phyloP scores from a whole-genome alignment of 176 grass and related monocot genomes.

The Poa annua region DNA sequence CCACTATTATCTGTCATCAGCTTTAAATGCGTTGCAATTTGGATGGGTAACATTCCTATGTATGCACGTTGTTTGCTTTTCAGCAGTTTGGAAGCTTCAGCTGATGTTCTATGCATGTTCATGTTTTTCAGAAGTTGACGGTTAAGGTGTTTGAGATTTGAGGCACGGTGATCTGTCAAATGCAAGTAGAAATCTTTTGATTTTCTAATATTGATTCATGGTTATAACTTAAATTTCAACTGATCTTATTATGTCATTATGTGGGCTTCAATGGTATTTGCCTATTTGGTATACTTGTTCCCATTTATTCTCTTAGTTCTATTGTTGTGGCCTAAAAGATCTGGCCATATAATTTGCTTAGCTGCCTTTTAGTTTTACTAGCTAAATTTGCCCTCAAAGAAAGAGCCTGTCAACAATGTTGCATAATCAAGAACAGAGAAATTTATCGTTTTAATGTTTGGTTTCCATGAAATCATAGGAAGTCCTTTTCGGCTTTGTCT shows the following conservation, averaged over 20 bases:
- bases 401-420: background rate
- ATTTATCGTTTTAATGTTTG: background rate
- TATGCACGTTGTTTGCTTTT: background rate
- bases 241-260: background rate
- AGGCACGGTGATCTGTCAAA: background rate
- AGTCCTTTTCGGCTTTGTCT: background rate
- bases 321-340: background rate
- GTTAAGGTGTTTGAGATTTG: slow-evolving; percentile 19
- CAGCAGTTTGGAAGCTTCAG: background rate
- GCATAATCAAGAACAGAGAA: background rate
- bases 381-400: background rate
- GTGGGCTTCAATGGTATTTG: background rate
- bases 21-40: background rate
- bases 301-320: background rate
- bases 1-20: background rate
- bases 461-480: background rate
- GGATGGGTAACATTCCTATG: background rate
- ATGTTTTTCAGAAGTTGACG: slow-evolving; percentile 8
- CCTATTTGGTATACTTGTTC: background rate
- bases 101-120: background rate
- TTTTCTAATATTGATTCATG: background rate
- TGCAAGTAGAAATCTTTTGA: background rate
- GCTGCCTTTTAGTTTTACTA: background rate
- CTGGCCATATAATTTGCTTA: background rate
- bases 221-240: background rate